Conservation (phyloP, 345 rosid species). For the Erucastrum elatum region DNA sequence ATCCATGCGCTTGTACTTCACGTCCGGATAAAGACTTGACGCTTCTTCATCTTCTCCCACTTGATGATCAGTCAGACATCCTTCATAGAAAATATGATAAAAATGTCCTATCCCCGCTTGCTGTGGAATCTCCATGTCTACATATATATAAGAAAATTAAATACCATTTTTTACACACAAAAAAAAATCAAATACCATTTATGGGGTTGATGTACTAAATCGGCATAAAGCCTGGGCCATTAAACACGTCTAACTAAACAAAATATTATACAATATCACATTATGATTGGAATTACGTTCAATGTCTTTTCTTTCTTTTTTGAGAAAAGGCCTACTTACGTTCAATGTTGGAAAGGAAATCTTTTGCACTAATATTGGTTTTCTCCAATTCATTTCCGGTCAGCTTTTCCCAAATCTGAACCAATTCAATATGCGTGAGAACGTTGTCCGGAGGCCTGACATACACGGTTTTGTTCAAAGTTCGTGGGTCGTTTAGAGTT, state of each 20-base stretch:
- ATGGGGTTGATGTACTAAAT: not conserved
- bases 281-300: conserved; percentile 30
- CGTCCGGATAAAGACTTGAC: conserved; percentile 70
- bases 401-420: conserved; percentile 69
- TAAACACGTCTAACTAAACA: not conserved
- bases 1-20: conserved; percentile 63
- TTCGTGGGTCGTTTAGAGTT: conserved; percentile 68
- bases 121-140: conserved; percentile 19
- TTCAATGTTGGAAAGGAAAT: conserved; percentile 59
- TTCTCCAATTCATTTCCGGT: conserved; percentile 50
- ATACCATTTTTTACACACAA: not conserved
- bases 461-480: conserved; percentile 64
- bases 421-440: conserved; percentile 57
- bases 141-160: not conserved
- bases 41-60: conserved; percentile 61
- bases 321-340: conserved; percentile 17
- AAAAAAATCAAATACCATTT: not conserved
- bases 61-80: conserved; percentile 77
- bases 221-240: not conserved
- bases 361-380: conserved; percentile 41
- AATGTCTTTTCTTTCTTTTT: conserved; percentile 27
- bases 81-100: conserved; percentile 75
- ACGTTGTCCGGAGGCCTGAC: conserved; percentile 60
- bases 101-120: conserved; percentile 77
- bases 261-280: not conserved